Conservation (phyloP, 352 stramenopile genomes). For the Phytophthora capsici region DNA sequence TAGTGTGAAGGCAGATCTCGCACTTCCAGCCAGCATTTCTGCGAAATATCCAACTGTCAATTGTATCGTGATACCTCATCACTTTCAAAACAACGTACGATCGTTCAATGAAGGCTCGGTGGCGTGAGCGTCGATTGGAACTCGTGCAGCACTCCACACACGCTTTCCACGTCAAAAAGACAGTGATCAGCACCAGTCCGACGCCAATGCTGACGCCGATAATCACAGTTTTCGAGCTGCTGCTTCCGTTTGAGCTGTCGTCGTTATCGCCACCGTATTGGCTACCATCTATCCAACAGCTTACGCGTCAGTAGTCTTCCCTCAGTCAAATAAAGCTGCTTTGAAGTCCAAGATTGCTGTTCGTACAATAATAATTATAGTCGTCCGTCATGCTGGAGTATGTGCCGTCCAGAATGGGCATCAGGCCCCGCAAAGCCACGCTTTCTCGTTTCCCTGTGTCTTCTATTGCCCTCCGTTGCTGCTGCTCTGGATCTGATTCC, state of each 20-base stretch:
- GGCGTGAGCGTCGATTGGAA: constrained; percentile 36
- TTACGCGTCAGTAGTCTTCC: constrained; percentile 10
- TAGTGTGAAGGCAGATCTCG: constrained; percentile 60
- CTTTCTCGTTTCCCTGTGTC: not conserved
- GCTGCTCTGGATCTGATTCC: constrained; percentile 5
- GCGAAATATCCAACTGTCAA: constrained; percentile 11
- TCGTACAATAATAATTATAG: constrained; percentile 30
- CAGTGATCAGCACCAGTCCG: constrained; percentile 42
- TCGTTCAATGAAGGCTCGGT: constrained; percentile 57
- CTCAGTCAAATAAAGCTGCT: no score
- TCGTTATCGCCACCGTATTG: constrained; percentile 16
- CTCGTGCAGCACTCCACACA: constrained; percentile 58
- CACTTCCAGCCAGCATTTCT: constrained; percentile 61
- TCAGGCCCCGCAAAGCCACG: constrained; percentile 16
- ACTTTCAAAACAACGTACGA: constrained; percentile 37
- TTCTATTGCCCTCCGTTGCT: constrained; percentile 6
- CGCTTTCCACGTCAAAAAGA: constrained; percentile 58
- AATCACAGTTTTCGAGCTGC: constrained; percentile 34
- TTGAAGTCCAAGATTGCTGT: no score
- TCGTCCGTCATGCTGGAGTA: constrained; percentile 18
- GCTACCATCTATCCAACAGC: constrained; percentile 24
- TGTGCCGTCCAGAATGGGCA: constrained; percentile 29
- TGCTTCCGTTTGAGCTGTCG: constrained; percentile 17
- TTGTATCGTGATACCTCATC: constrained; percentile 8
- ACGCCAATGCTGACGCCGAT: constrained; percentile 43